Conservation (phyloP, 345 rosid species). For the Conringia planisiliqua region DNA sequence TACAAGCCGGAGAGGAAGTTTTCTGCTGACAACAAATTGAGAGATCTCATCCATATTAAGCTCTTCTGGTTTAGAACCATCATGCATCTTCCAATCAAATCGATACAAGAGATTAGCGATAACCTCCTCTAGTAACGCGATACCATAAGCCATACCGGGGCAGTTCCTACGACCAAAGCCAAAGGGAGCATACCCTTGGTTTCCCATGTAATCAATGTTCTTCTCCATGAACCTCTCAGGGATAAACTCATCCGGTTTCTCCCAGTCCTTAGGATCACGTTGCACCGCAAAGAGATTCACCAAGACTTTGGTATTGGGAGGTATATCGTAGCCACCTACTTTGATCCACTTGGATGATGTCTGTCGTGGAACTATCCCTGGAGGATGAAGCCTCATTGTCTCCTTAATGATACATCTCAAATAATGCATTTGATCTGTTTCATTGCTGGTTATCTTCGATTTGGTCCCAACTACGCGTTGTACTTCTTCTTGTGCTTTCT, state of each 20-base stretch:
- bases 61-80: constrained; percentile 17
- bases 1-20: constrained; percentile 36
- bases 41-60: constrained; percentile 22
- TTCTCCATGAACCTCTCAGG: constrained; percentile 28
- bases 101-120: constrained; percentile 21
- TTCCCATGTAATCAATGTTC: constrained; percentile 26
- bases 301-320: constrained; percentile 25
- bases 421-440: constrained; percentile 27
- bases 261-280: constrained; percentile 31
- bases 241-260: constrained; percentile 26
- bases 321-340: constrained; percentile 23
- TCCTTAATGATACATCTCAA: constrained; percentile 31
- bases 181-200: constrained; percentile 28
- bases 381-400: constrained; percentile 30
- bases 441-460: constrained; percentile 10
- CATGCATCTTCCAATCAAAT: constrained; percentile 31
- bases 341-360: constrained; percentile 13
- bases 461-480: constrained; percentile 21
- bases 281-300: constrained; percentile 28
- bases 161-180: constrained; percentile 34
- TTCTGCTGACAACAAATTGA: constrained; percentile 26
- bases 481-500: constrained; percentile 33
- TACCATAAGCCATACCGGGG: constrained; percentile 29
- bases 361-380: constrained; percentile 19
- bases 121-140: constrained; percentile 15